Evolutionary conservation across 768 basidiomycete genomes (phyloP), one percentile per base, ranked within the genome.

Genomic region (Tephrocybe sp.): DNA sequence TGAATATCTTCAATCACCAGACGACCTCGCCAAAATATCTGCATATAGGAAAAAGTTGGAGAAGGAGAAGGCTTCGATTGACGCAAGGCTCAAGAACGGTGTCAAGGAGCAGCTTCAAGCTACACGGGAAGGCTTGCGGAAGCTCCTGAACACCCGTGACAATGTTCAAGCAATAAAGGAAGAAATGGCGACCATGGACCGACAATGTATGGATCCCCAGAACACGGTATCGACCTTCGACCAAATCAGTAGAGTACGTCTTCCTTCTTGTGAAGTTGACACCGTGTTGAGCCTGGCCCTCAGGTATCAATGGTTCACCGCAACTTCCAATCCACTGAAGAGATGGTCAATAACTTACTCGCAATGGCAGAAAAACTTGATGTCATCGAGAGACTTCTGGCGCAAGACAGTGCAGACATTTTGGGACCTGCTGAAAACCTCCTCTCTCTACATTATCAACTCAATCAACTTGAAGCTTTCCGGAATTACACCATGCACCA

Each of bases 241-340:
- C 71, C 94, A 97, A 70, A 97, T 98, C 63, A 91, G 89, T 62
- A 78, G 94, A 68, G 95, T 97, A 61, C 48, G 86, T 74, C 21
- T 7, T 21, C 19, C 36, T 29, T 23, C 12, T n/a, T 34, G n/a
- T 33, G 1, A 27, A 4, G 31, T 40, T 4, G 8, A 2, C 10
- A 37, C 29, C 34, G n/a, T n/a, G 7, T 24, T 24, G 19, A 29
- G 53, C 42, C 22, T 49, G 22, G 38, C 42, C 19, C 36, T 2
- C 49, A 97, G 94, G 94, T 97, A 2, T 97, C 95, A 4, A 83
- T 89, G 74, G 89, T 98, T 2, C 95, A 98, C 65, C 80, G 94
- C 7, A 94, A 95, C 63, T 94, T 98, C 58, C 83, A 92, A 54
- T 89, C 90, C 47, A 97, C 94, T 1, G 91, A 94, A 63, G 93